Conservation (phyloP, 768 basidiomycete genomes). For the Gyrodon lividus region DNA sequence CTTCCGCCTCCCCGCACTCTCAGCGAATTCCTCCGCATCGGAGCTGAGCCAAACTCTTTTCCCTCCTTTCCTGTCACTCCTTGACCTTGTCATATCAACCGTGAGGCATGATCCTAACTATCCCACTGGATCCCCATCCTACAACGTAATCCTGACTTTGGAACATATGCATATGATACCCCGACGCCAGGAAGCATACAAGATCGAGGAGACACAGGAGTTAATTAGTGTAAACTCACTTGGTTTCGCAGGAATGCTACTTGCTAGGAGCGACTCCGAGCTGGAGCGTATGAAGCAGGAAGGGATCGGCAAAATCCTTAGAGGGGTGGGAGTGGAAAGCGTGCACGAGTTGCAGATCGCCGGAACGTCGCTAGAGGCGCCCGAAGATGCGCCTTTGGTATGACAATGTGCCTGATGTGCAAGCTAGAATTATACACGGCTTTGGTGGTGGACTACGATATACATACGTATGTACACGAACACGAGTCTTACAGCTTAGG, state of each 20-base stretch:
- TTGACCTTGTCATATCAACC: conserved; percentile 76
- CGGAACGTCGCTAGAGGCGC: conserved; percentile 42
- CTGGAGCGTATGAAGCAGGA: conserved; percentile 64
- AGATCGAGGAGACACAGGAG: conserved; percentile 51
- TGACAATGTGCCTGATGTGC: neutral
- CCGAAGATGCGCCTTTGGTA: conserved; percentile 14
- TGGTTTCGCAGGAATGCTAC: conserved; percentile 86
- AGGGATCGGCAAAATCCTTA: conserved; percentile 61
- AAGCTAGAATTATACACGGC: neutral
- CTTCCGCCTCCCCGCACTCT: conserved; percentile 44
- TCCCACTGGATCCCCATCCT: conserved; percentile 66
- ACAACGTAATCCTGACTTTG: conserved; percentile 78
- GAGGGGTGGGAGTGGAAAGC: conserved; percentile 61
- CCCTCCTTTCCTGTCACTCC: conserved; percentile 63
- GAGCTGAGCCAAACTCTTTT: conserved; percentile 54
- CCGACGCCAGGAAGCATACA: conserved; percentile 61
- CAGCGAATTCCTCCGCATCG: conserved; percentile 23
- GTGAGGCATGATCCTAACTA: conserved; percentile 66
- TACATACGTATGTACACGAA: neutral
- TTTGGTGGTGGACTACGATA: neutral
- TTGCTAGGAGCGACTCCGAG: conserved; percentile 82
- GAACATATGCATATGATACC: conserved; percentile 89
- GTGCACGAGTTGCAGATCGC: conserved; percentile 66
- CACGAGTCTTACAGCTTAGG: neutral
- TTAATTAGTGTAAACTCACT: conserved; percentile 77